These are phyloP conservation scores for Eucalyptus viminalis DNA, from an alignment of 345 rosid genomes.

Conservation along the genomic window DNA sequence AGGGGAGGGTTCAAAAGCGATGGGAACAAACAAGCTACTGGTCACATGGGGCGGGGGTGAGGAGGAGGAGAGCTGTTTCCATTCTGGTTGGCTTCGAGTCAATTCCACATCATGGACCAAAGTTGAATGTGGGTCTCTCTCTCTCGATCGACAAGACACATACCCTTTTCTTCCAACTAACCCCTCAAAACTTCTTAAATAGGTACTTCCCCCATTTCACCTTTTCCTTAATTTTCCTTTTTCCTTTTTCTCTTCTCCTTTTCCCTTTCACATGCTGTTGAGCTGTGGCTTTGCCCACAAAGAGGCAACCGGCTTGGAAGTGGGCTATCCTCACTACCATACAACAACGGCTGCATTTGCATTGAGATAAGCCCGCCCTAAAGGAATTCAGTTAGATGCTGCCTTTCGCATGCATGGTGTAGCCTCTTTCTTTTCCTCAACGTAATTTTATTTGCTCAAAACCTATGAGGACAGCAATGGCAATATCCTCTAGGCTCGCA, in stretches of 20 bases:
- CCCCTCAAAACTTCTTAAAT: not conserved
- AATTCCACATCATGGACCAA: conserved; percentile 24
- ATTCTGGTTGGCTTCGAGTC: conserved; percentile 21
- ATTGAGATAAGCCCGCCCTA: not conserved
- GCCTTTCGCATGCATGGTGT: not conserved
- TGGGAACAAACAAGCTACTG: conserved; percentile 16
- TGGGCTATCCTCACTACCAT: not conserved
- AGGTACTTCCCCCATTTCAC: not conserved
- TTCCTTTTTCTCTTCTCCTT: not conserved
- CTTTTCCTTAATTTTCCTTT: not conserved
- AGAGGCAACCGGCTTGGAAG: not conserved
- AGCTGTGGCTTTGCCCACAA: not conserved
- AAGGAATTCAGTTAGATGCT: not conserved
- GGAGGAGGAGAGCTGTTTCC: conserved; percentile 15
- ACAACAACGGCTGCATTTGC: not conserved
- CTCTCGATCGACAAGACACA: not conserved
- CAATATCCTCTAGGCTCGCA: not conserved
- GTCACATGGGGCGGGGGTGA: conserved; percentile 28
- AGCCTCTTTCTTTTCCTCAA: not conserved
- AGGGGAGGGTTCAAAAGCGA: conserved; percentile 1
- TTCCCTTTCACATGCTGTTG: not conserved
- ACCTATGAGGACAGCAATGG: not conserved
- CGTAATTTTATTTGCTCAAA: not conserved
- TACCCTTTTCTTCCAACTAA: not conserved
- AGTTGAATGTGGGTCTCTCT: conserved; percentile 13